Evolutionary conservation across 208 protist genomes (phyloP).

Genomic region (Trypanosoma melophagium): DNA sequence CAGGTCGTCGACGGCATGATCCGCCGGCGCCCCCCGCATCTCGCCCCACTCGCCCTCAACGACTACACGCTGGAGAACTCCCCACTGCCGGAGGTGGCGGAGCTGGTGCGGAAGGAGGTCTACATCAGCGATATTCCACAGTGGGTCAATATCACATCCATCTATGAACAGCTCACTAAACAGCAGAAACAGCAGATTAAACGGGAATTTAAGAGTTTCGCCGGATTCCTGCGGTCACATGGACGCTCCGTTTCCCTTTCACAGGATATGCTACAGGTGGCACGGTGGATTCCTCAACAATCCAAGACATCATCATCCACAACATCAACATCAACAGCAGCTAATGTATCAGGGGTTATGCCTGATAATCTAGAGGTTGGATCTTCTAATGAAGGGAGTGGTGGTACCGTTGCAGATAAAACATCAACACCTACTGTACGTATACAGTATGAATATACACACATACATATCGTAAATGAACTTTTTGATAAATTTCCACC

Average conservation of each 20-base stretch:
- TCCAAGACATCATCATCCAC: constrained; percentile 8
- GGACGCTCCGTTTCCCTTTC: constrained; percentile 73
- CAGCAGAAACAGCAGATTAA: constrained; percentile 67
- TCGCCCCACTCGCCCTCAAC: constrained; percentile 77
- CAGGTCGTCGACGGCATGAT: constrained; percentile 75
- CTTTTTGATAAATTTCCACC: constrained; percentile 73
- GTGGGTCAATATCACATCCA: constrained; percentile 77
- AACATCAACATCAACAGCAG: background rate
- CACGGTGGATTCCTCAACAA: constrained; percentile 66
- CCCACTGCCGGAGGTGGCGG: constrained; percentile 66
- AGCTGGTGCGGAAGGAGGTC: constrained; percentile 54
- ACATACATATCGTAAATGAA: constrained; percentile 62
- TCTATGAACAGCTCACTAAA: constrained; percentile 79
- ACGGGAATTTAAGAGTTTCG: constrained; percentile 68
- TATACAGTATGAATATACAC: constrained; percentile 40
- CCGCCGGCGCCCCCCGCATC: constrained; percentile 61
- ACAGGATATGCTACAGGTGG: constrained; percentile 82
- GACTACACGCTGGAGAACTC: constrained; percentile 67
- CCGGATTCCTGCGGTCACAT: constrained; percentile 82
- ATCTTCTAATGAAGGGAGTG: background rate
- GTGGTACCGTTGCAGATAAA: background rate
- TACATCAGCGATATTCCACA: constrained; percentile 69
- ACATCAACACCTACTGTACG: background rate
- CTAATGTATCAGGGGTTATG: too few species aligned
- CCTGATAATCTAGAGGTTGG: too few species aligned